Conservation (phyloP, 2,329 filamentous ascomycete species). For the Pseudopithomyces chartarum region DNA sequence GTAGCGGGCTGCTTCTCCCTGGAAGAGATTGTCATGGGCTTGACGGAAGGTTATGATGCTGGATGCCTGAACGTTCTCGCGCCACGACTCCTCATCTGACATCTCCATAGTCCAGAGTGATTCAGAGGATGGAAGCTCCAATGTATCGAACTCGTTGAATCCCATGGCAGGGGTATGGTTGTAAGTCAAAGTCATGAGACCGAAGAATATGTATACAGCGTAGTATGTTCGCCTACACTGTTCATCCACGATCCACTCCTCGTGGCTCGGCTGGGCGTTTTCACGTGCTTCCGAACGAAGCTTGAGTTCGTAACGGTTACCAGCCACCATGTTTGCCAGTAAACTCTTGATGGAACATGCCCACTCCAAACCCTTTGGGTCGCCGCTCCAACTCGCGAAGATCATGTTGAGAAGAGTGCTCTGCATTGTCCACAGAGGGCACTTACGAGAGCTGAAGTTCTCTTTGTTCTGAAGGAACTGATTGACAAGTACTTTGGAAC, state of each 20-base stretch:
- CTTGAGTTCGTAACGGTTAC: slow-evolving; percentile 95
- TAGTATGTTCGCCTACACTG: slow-evolving; percentile 96
- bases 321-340: slow-evolving; percentile 97
- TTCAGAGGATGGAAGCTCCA: slow-evolving; percentile 91
- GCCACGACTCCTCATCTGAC: slow-evolving; percentile 80
- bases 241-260: slow-evolving; percentile 96
- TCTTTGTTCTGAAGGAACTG: slow-evolving; percentile 98
- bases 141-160: slow-evolving; percentile 95
- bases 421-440: slow-evolving; percentile 98
- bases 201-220: slow-evolving; percentile 98
- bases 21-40: slow-evolving; percentile 93
- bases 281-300: slow-evolving; percentile 87
- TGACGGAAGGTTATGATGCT: slow-evolving; percentile 86
- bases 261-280: slow-evolving; percentile 73
- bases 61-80: slow-evolving; percentile 73
- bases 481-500: slow-evolving; percentile 95
- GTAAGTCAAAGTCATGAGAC: slow-evolving; percentile 90
- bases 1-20: slow-evolving; percentile 87
- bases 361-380: slow-evolving; percentile 97
- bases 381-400: slow-evolving; percentile 98
- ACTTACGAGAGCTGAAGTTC: slow-evolving; percentile 97
- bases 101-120: slow-evolving; percentile 89
- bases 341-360: slow-evolving; percentile 98
- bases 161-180: slow-evolving; percentile 98
- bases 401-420: slow-evolving; percentile 97